Base-by-base conservation (phyloP, 2,329 filamentous ascomycete genomes). In the Aspergillus sp. region DNA sequence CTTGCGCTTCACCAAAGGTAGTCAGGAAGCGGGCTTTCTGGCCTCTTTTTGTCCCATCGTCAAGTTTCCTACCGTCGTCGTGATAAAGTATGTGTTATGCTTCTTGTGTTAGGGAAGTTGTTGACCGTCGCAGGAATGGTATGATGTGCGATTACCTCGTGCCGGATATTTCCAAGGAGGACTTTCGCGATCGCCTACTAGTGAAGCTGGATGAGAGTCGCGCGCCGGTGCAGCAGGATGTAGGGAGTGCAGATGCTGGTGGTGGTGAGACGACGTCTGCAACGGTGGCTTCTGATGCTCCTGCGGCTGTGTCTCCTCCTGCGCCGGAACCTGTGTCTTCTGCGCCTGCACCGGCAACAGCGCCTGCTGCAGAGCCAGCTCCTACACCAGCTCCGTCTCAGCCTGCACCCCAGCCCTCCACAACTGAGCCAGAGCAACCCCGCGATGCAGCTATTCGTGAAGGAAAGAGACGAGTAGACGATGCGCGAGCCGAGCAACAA, bases 1-100 rank as follows among this genome's bases (percentile, higher is more conserved):
- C 7, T 81, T 97, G 21, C 86, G 88, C 54, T 81, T 97, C 21
- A 77, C 82, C 36, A 86, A 88, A 17, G 90, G 88, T 21, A 92
- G 90, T 2, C 85, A 90, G 65, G 92, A 96, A 79, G 92, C 92
- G 8, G 87, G 85, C 5, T 96, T 92, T 70, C 81, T 98, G 13
- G 85, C 88, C 8, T 90, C 91, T 49, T 90, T 96, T 69, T 96
- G 91, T 69, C 90, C 91, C 0, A 80, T 96, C n/a, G 84, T 86
- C 1, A 86, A 86, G 66, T 86, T 87, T n/a, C 93, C 94, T 0
- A 90, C 90, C 1, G 77, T 96, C 8, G 84, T 96, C 15, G 81
- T 96, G 19, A 93, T 96, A 67, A 86, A 88, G 85, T 89, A 79
- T 55, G 83, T 60, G 36, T 38, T 8, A n/a, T 42, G 3, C 25